Evolutionary conservation across 1,139 yeast species (phyloP).

Genomic region (Debaryomyces sp.): DNA sequence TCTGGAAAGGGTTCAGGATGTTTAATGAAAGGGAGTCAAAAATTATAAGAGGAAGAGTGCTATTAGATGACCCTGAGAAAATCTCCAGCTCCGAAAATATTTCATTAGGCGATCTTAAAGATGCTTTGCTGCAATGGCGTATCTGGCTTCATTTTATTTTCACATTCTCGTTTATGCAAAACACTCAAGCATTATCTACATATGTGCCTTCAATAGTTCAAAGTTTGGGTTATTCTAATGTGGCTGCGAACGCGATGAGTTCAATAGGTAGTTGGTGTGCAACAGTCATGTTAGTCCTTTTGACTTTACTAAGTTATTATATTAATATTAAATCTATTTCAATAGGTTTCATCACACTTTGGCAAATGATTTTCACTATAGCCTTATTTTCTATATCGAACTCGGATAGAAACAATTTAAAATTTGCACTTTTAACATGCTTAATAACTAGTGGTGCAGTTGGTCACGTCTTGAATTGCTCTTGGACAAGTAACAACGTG

Average conservation of each 20-base stretch:
- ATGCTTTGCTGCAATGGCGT: conserved; percentile 4
- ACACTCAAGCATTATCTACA: not conserved
- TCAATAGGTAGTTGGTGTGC: not conserved
- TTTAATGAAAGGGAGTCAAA: not conserved
- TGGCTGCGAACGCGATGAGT: not conserved
- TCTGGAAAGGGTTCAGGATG: not conserved
- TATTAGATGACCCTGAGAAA: not conserved
- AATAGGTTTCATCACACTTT: not conserved
- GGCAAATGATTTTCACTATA: not conserved
- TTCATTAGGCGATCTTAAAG: conserved; percentile 1
- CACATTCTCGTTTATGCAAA: conserved; percentile 3
- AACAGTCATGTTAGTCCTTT: not conserved
- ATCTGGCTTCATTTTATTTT: conserved; percentile 7
- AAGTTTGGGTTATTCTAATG: not conserved
- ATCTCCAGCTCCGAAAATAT: not conserved
- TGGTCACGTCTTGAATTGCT: not conserved
- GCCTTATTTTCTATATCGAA: not conserved
- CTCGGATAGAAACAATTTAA: not conserved
- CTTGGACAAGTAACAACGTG: not conserved
- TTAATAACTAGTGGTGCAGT: not conserved
- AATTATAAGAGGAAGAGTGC: not conserved
- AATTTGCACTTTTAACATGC: not conserved
- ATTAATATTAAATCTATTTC: not conserved
- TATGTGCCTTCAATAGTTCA: not conserved
- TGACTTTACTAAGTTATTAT: not conserved